A percentile compares a stretch with the other conserved stretches of the same genome.
phyloP scores from a whole-genome alignment of 805 yeast species.

The Suhomyces sp. region DNA sequence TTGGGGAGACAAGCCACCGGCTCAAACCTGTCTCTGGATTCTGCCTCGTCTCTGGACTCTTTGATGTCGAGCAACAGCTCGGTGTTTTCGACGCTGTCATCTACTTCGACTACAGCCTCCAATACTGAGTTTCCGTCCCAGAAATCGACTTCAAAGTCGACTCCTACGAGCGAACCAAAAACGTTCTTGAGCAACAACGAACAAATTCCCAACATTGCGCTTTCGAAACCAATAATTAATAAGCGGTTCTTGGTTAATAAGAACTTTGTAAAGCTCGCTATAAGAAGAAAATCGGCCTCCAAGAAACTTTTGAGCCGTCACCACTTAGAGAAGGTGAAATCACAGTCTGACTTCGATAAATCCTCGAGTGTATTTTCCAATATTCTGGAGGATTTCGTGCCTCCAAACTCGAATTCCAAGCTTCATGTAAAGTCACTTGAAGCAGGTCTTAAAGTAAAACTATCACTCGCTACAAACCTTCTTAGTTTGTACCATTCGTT shows the following conservation, averaged over 20 bases:
- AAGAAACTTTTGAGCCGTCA: slow-evolving; percentile 9
- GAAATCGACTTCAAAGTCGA: not conserved
- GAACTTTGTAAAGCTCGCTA: slow-evolving; percentile 20
- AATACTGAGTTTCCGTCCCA: not conserved
- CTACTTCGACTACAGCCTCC: not conserved
- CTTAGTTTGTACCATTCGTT: slow-evolving; percentile 43
- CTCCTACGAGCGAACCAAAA: not conserved
- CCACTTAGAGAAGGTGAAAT: not conserved
- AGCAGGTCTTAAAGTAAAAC: slow-evolving; percentile 48
- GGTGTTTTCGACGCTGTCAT: not conserved
- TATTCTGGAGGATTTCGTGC: not conserved
- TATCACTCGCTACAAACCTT: slow-evolving; percentile 46
- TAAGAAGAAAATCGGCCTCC: slow-evolving; percentile 29
- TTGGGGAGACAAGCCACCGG: not conserved
- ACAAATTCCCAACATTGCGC: not conserved
- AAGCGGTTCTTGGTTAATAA: slow-evolving; percentile 6
- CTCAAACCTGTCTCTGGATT: not conserved
- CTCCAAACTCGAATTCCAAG: slow-evolving; percentile 19
- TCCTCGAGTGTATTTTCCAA: not conserved
- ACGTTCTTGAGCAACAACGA: not conserved
- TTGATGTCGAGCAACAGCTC: not conserved
- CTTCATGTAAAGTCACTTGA: slow-evolving; percentile 45
- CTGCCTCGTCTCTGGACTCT: not conserved
- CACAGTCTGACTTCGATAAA: not conserved
- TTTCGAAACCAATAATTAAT: slow-evolving; percentile 14